Conservation (phyloP, 2,329 filamentous ascomycete species). For the Capronia americana region DNA sequence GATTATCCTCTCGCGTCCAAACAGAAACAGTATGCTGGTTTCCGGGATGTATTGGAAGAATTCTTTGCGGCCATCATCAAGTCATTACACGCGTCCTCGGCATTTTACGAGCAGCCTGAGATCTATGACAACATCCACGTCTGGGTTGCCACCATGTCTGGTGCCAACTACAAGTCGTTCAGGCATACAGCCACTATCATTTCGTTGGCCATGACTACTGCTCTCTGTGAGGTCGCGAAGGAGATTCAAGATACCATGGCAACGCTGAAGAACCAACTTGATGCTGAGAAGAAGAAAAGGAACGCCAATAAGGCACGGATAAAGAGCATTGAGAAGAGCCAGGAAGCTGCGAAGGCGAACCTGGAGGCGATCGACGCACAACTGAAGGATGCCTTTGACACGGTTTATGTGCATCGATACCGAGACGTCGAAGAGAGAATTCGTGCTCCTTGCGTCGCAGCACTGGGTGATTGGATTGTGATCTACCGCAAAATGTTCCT, state of each 20-base stretch:
- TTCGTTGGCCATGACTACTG: slow-evolving; percentile 77
- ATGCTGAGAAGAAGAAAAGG: slow-evolving; percentile 75
- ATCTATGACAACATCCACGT: slow-evolving; percentile 87
- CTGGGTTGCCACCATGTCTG: slow-evolving; percentile 92
- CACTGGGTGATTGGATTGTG: slow-evolving; percentile 87
- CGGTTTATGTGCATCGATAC: slow-evolving; percentile 93
- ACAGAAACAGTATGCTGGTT: slow-evolving; percentile 75
- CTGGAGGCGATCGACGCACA: slow-evolving; percentile 72
- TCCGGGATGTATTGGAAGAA: slow-evolving; percentile 75
- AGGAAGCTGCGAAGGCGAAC: slow-evolving; percentile 72
- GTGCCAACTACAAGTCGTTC: slow-evolving; percentile 84
- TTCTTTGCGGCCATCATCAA: slow-evolving; percentile 81
- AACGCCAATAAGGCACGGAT: slow-evolving; percentile 79
- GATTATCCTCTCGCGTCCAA: slow-evolving; percentile 92
- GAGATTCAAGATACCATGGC: slow-evolving; percentile 75
- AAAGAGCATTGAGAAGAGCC: slow-evolving; percentile 72
- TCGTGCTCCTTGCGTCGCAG: slow-evolving; percentile 83
- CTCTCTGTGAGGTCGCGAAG: slow-evolving; percentile 75
- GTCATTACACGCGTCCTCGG: slow-evolving; percentile 79
- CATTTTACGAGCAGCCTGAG: slow-evolving; percentile 76
- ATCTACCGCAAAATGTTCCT: slow-evolving; percentile 86
- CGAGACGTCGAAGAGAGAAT: slow-evolving; percentile 91
- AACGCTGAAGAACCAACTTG: slow-evolving; percentile 77
- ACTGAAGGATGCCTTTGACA: slow-evolving; percentile 87
- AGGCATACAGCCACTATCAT: slow-evolving; percentile 91